Percentiles rank a stretch among this genome's conserved stretches.
Evolutionary conservation across 805 yeast species (phyloP).

Genomic region (Candida berthetii): DNA sequence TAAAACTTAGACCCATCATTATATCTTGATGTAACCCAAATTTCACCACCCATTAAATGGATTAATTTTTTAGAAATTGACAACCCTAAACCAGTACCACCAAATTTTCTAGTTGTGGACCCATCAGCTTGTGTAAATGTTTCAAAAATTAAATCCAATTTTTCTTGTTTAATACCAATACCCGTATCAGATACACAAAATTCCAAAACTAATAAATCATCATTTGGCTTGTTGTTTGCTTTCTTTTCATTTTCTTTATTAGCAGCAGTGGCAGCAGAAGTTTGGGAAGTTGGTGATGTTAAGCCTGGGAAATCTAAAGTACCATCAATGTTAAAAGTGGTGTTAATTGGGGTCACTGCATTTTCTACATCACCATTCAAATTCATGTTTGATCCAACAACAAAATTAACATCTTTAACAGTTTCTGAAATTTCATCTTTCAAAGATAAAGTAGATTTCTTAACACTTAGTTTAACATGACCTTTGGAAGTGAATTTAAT

Average conservation of each 20-base stretch:
- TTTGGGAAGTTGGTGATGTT: not conserved
- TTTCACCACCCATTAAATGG: conserved; percentile 90
- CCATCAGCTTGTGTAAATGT: conserved; percentile 94
- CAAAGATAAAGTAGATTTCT: conserved; percentile 36
- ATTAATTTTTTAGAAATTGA: conserved; percentile 84
- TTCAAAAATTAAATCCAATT: conserved; percentile 78
- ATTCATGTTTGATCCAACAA: conserved; percentile 24
- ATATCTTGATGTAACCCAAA: conserved; percentile 80
- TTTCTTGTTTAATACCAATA: conserved; percentile 83
- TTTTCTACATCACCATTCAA: not conserved
- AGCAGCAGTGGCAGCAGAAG: too few species aligned
- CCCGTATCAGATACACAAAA: conserved; percentile 90
- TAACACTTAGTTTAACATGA: conserved; percentile 70
- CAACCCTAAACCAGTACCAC: conserved; percentile 88
- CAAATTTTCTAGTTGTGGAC: conserved; percentile 86
- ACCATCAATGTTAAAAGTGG: not conserved
- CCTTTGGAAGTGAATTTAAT: conserved; percentile 83
- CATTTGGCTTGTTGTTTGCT: conserved; percentile 9
- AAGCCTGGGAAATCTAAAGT: not conserved
- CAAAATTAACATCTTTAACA: conserved; percentile 22
- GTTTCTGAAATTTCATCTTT: conserved; percentile 14
- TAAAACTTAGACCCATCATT: conserved; percentile 81
- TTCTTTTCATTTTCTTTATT: conserved; percentile 1
- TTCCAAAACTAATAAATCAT: conserved; percentile 47
- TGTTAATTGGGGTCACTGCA: not conserved